Evolutionary conservation across 306 rosid species (phyloP), one percentile per base, ranked within the genome.

Genomic region (Castanospermum australe): DNA sequence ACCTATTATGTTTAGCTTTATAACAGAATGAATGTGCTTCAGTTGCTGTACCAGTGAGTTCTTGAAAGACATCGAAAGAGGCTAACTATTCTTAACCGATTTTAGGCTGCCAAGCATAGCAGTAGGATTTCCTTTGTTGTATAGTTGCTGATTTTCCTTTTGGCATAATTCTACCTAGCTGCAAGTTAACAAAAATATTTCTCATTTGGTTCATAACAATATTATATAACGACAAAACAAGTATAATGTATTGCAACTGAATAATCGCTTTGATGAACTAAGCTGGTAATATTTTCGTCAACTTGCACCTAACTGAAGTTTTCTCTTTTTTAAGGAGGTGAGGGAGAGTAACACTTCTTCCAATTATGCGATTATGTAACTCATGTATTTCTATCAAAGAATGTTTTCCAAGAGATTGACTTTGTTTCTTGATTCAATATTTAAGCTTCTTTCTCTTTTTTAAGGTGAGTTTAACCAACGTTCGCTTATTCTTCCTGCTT

Each of bases 41-140:
- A 71, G 50, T 78, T 59, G 63, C 61, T 76, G 64, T 83, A 73
- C 75, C 91, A 84, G 90, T 61, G 84, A 82, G 76, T 89, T 89
- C 85, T 83, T 85, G 87, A 90, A n/a, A 81, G 97, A 85, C 89
- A 50, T 92, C 86, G n/a, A 14, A 76, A 82, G 73, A 82, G 88
- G 84, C 89, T 83, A 88, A 83, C 83, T 44, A 50, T 82, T 80
- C 63, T 60, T 78, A 25, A n/a, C n/a, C 81, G 62, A 71, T 67
- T 84, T 75, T 85, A 68, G 79, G 77, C 73, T 73, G 79, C 18
- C 67, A 73, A n/a, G n/a, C 67, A 76, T 77, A 61, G 84, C 64
- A 74, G 13, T 57, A 60, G 83, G 70, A 39, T 72, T 80, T 71
- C 82, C 60, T 52, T 67, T 70, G 70, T 85, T 88, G 92, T 91